Conservation (phyloP, 176 grass and related monocot genomes). For the Olyra latifolia region DNA sequence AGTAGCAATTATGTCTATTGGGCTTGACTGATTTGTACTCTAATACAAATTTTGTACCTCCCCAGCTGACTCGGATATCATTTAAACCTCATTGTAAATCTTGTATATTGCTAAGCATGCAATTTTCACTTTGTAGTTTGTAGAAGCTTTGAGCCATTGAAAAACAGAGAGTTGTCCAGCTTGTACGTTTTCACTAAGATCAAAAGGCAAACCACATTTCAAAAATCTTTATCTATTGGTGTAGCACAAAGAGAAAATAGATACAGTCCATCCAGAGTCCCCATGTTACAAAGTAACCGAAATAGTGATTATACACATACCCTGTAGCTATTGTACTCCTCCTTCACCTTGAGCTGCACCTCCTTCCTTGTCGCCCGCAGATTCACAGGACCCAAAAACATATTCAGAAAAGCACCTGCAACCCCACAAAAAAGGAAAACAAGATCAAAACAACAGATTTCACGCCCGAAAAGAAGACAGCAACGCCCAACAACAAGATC, state of each 20-base stretch:
- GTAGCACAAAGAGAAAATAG: not conserved
- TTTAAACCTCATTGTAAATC: not conserved
- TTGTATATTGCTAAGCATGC: not conserved
- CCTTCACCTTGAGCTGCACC: conserved; percentile 96
- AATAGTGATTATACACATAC: conserved; percentile 48
- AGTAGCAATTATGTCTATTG: not conserved
- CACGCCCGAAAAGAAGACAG: not conserved
- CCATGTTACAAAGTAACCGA: not conserved
- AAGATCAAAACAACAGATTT: conserved; percentile 1
- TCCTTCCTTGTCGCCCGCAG: conserved; percentile 84
- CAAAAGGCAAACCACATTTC: conserved; percentile 1
- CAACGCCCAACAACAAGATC: not conserved
- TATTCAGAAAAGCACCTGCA: conserved; percentile 73
- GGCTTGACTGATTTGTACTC: not conserved
- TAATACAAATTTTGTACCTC: not conserved
- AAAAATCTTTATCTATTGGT: not conserved
- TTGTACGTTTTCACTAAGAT: not conserved
- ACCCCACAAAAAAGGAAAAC: conserved; percentile 5
- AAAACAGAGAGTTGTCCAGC: not conserved
- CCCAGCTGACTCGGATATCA: not conserved
- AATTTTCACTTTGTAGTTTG: not conserved
- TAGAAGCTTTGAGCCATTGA: not conserved
- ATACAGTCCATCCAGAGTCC: not conserved
- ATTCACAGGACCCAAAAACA: conserved; percentile 91
- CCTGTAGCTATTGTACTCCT: conserved; percentile 97